Evolutionary conservation across 208 protist species (phyloP), one percentile per base, ranked within the genome.

Genomic region (Naegleria lovaniensis): DNA sequence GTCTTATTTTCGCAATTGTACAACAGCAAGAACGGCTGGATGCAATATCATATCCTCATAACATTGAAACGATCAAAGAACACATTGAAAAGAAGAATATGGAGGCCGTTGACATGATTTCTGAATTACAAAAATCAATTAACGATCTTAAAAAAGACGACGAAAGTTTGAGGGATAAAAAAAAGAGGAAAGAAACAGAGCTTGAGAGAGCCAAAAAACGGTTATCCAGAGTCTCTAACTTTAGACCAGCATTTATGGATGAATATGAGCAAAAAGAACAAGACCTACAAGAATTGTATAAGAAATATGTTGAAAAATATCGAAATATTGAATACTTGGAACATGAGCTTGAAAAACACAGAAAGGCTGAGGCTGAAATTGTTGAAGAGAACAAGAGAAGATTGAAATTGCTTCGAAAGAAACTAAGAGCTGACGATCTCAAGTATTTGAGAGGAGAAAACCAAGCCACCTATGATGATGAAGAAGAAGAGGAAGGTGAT

Each of bases 131-230:
- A 93, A 91, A 97, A 86, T 94, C 93, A 75, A 97, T 97, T 85
- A 92, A 94, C 11, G 96, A 96, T 84, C 94, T 98, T 75, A 93
- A 85, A 58, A 94, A 95, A 2, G 97, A 98, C 90, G 96, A 98
- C 93, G 96, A 94, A 59, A 97, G 96, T 86, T 92, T 99, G 13
- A 95, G 97, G 94, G 95, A 96, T 85, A 98, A 98, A 94, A 98
- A 98, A 90, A 97, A 98, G 94, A 98, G 97, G 93, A 99, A 98
- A 93, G 96, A 96, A 85, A 93, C 94, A 0, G 96, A 98, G 91
- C 92, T 98, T 36, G 97, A 98, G 92, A 94, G 97, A 9, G 94
- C 95, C 19, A 95, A 98, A 92, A 99, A 98, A 92, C 94, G 97
- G 76, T 94, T 97, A 90, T 94, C 94, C 51, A 95, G 94, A 41